Evolutionary conservation across 148 eudicot genomes (phyloP), one percentile per base, ranked within the genome.

Genomic region (Cornus florida): DNA sequence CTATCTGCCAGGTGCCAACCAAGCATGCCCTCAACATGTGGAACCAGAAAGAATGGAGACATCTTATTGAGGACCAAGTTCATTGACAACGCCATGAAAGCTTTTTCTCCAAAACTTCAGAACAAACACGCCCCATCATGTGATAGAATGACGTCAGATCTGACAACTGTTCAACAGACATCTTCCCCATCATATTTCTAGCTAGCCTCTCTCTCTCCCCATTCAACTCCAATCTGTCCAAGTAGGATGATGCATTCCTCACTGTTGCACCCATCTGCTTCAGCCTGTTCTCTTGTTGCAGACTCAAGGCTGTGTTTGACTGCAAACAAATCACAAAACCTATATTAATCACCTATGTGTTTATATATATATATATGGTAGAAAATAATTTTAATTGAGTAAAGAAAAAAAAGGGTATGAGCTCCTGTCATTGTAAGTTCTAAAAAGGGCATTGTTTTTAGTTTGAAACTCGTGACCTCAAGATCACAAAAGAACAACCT

Each of bases 121-220:
- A 86, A 73, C 91, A 91, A 57, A 92, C 75, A 64, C 87, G 87
- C 10, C 88, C 90, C 98, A 94, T 94, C 85, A 85, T 87, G 43
- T 84, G 85, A 79, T 94, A 94, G 46, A 92, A 94, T 2, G 90
- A 75, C 83, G 84, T 71, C 23, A 90, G 82, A 22, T 94, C 92
- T 8, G 89, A 84, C 33, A 92, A 72, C 50, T 92, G 92, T 10
- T 91, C 94, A 0, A 84, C 80, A 1, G 97, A 71, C 95, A 94
- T 88, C 56, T 86, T 91, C 35, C 74, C 92, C 78, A 94, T 90
- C 6, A 92, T 69, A 41, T 84, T 84, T 82, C 84, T 89, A 1
- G 92, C 94, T n/a, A 88, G 8, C 10, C 57, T 88, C 72, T 87
- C 92, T 69, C 81, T 87, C 59, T 89, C 91, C 20, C 86, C 90